phyloP scores from a whole-genome alignment of 2,329 filamentous ascomycete genomes.

The Aquanectria penicillioides region DNA sequence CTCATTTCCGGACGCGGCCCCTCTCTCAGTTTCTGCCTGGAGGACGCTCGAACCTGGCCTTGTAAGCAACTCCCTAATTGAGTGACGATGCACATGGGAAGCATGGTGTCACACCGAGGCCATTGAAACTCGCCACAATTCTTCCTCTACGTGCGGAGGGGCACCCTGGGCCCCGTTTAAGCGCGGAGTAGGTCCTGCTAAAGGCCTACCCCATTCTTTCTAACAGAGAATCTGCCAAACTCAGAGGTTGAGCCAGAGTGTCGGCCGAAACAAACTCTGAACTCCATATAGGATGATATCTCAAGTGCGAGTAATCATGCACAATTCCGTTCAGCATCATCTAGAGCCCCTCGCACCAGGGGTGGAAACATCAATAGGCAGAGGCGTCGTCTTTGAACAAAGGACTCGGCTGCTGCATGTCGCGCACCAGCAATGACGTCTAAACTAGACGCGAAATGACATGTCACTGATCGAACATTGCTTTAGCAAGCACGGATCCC shows the following conservation, averaged over 20 bases:
- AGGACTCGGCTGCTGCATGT: not conserved
- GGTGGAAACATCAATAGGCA: not conserved
- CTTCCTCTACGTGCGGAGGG: too few relatives aligned
- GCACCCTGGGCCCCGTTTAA: too few relatives aligned
- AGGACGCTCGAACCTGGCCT: conserved; percentile 14
- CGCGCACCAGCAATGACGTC: conserved; percentile 5
- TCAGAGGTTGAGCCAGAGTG: too few relatives aligned
- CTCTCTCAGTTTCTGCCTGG: conserved; percentile 12
- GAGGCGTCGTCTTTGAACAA: not conserved
- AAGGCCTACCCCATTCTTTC: too few relatives aligned
- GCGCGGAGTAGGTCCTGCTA: too few relatives aligned
- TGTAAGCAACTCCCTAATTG: conserved; percentile 14
- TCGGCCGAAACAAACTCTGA: too few relatives aligned
- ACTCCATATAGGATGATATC: not conserved
- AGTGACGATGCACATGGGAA: conserved; percentile 28
- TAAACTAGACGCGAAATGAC: not conserved
- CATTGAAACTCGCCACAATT: conserved; percentile 1
- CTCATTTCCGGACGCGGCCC: conserved; percentile 27
- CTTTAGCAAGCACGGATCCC: conserved; percentile 8
- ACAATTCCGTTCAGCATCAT: not conserved
- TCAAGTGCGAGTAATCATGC: not conserved
- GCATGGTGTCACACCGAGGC: conserved; percentile 33
- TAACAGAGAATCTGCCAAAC: too few relatives aligned
- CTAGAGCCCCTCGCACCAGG: not conserved
- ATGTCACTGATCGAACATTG: conserved; percentile 8